Base-by-base conservation (phyloP, 2,329 filamentous ascomycete genomes). In the Emericellopsis atlantica region DNA sequence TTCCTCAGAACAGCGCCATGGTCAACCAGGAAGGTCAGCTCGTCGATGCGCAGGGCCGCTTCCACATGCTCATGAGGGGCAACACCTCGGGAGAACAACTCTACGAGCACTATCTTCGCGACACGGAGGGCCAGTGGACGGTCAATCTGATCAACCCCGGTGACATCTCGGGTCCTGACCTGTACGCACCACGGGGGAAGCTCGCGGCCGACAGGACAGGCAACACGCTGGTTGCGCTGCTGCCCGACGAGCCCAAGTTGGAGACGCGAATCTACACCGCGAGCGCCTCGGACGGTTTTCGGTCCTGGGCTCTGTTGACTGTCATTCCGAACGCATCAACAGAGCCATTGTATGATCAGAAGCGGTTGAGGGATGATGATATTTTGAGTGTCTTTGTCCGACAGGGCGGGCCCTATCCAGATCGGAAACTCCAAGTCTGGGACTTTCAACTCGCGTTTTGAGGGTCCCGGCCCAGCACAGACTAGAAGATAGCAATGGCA, bases 21-120 rank as follows among this genome's bases (percentile, higher is more conserved):
- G 42, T 50, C n/a, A 50, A 50, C 41, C 48, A 50, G 39, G 48
- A 50, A 39, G 45, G 44, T 7, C 48, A 50, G 42, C 39, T 46
- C 18, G 38, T 50, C 12, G 44, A 45, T 22, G 36, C 42, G 5
- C 11, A 24, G 11, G 48, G 48, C 7, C 39, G 44, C 11, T 45
- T 48, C 22, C 47, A 47, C 32, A 40, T 46, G 7, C 18, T 50
- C 2, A 48, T 48, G 43, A 40, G 48, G 21, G 43, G 47, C 21
- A 44, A 40, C 14, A 26, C 42, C n/a, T 26, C 40, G 3, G 48
- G 45, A 8, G 11, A 37, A 12, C 44, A 45, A 16, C 40, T 44
- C 2, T 50, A 47, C 42, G 34, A 46, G 36, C 44, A 48, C 39
- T 48, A 45, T 37, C 34, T 46, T 33, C 41, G 46, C 12, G 36